phyloP scores from a whole-genome alignment of 2,329 filamentous ascomycete species.

The Paracoccidioides brasiliensis region DNA sequence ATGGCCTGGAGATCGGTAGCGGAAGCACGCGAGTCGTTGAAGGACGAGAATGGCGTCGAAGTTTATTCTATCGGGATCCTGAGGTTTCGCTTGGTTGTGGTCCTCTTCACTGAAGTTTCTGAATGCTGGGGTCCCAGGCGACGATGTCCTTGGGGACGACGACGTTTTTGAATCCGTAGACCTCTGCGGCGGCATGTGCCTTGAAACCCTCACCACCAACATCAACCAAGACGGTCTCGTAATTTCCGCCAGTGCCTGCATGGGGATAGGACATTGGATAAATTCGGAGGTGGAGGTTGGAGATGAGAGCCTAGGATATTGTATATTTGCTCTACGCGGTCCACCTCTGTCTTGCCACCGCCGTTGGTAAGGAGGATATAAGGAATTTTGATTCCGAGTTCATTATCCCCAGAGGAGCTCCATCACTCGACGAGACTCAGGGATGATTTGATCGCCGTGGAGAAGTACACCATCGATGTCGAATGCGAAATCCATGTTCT shows the following conservation, averaged over 20 bases:
- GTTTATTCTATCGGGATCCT: conserved; percentile 58
- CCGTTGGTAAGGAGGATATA: conserved; percentile 65
- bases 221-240: conserved; percentile 61
- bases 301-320: conserved; percentile 51
- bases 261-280: conserved; percentile 65
- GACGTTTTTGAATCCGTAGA: conserved; percentile 62
- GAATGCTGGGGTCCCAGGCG: conserved; percentile 55
- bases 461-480: conserved; percentile 57
- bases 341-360: conserved; percentile 55
- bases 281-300: conserved; percentile 60
- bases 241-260: conserved; percentile 63
- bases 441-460: conserved; percentile 57
- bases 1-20: conserved; percentile 65
- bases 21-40: conserved; percentile 62
- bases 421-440: conserved; percentile 51
- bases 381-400: conserved; percentile 66
- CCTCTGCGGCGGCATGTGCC: conserved; percentile 58
- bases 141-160: conserved; percentile 62
- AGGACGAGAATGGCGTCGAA: conserved; percentile 62
- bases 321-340: conserved; percentile 52
- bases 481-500: conserved; percentile 73
- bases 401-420: conserved; percentile 60
- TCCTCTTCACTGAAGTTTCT: conserved; percentile 55
- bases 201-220: conserved; percentile 64
- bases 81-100: conserved; percentile 51